Evolutionary conservation across 2,329 filamentous ascomycete species (phyloP).

Genomic region (Aureobasidium lini): DNA sequence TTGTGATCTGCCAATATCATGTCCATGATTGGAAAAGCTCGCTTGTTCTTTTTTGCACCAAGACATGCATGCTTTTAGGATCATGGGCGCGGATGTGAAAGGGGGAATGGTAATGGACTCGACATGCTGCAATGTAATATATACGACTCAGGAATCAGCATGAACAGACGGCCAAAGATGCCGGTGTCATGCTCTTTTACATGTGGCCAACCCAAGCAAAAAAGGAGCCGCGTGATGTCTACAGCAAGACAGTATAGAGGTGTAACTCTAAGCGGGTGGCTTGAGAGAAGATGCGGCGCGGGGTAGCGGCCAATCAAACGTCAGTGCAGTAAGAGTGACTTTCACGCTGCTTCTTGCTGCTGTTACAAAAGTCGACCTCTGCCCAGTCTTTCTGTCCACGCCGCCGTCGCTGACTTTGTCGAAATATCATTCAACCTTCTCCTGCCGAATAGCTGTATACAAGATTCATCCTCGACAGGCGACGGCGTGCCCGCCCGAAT

Average conservation of each 20-base stretch:
- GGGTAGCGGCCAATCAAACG: slow-evolving; percentile 9
- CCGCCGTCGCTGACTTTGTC: slow-evolving; percentile 2
- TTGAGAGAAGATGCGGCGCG: not conserved
- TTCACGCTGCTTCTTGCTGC: slow-evolving; percentile 2
- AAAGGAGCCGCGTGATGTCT: slow-evolving; percentile 3
- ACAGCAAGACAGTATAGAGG: not conserved
- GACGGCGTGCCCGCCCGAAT: slow-evolving; percentile 10
- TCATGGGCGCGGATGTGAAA: not conserved
- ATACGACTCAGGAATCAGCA: slow-evolving; percentile 3
- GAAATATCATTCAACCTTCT: not conserved
- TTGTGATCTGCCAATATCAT: slow-evolving; percentile 20
- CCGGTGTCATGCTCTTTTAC: not conserved
- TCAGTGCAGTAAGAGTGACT: not conserved
- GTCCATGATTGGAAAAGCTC: not conserved
- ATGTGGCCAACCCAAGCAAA: not conserved
- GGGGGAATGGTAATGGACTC: not conserved
- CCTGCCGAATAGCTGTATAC: not conserved
- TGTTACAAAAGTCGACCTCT: slow-evolving; percentile 3
- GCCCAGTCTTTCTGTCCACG: not conserved
- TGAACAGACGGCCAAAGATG: not conserved
- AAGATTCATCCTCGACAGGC: slow-evolving; percentile 1
- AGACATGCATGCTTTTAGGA: slow-evolving; percentile 17
- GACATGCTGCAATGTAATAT: slow-evolving; percentile 3
- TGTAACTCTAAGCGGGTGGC: slow-evolving; percentile 4
- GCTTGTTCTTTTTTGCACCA: not conserved